Evolutionary conservation across 306 rosid species (phyloP).

Genomic region (Ammopiptanthus mongolicus): DNA sequence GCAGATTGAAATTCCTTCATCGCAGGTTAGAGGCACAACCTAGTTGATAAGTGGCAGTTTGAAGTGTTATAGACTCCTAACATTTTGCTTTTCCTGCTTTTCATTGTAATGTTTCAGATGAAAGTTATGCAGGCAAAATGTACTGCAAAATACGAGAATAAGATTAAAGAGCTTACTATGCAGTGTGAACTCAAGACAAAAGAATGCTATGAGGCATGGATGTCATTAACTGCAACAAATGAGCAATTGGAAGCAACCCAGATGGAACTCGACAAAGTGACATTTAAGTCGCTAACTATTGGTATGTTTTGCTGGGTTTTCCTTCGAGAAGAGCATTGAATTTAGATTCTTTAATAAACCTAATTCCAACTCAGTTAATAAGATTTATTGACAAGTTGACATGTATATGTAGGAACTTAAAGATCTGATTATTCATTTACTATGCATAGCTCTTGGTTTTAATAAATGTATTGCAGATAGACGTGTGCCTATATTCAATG

Average conservation of each 20-base stretch:
- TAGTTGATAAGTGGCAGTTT: constrained; percentile 14
- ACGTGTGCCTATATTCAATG: background rate
- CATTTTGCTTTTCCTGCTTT: constrained; percentile 29
- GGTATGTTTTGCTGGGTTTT: constrained; percentile 37
- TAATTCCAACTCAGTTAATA: background rate
- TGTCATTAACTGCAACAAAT: constrained; percentile 72
- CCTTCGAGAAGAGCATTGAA: background rate
- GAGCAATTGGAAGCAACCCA: constrained; percentile 59
- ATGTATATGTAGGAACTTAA: background rate
- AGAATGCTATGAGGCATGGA: constrained; percentile 92
- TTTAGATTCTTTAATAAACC: background rate
- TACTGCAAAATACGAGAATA: constrained; percentile 59
- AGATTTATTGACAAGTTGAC: background rate
- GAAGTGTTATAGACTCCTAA: constrained; percentile 1
- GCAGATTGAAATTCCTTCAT: constrained; percentile 59
- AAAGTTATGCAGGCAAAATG: constrained; percentile 63
- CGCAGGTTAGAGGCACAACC: constrained; percentile 54
- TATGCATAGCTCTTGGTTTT: background rate
- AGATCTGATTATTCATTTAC: constrained; percentile 1
- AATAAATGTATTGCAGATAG: background rate
- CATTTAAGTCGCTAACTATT: constrained; percentile 55
- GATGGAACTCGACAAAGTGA: constrained; percentile 69
- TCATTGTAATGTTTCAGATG: constrained; percentile 45
- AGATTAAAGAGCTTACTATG: constrained; percentile 59
- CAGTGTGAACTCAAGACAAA: constrained; percentile 68